Percentiles rank a stretch among this genome's conserved stretches.
Evolutionary conservation across 1,284 basidiomycete genomes (phyloP).

Genomic region (Trichosporon ovoides): DNA sequence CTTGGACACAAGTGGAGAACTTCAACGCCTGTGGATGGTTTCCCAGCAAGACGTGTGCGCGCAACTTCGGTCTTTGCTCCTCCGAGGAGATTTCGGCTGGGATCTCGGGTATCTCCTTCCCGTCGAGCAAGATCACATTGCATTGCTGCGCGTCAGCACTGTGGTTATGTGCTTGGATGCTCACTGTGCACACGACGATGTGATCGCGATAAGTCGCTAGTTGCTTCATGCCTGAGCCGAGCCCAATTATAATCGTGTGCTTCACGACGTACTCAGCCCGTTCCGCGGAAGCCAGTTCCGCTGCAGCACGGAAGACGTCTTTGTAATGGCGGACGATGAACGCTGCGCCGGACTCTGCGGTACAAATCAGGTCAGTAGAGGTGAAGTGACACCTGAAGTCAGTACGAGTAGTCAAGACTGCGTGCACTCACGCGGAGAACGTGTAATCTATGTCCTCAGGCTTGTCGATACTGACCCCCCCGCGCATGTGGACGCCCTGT

Average conservation of each 20-base stretch:
- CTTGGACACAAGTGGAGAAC: slow-evolving; percentile 31
- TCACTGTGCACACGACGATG: slow-evolving; percentile 27
- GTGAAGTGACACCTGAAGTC: slow-evolving; percentile 30
- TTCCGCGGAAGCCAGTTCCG: slow-evolving; percentile 1
- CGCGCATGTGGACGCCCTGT: slow-evolving; percentile 8
- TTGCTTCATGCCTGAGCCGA: slow-evolving; percentile 19
- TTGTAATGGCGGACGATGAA: slow-evolving; percentile 33
- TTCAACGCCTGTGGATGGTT: slow-evolving; percentile 24
- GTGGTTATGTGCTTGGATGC: neutral
- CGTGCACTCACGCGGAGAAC: slow-evolving; percentile 27
- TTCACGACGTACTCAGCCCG: slow-evolving; percentile 14
- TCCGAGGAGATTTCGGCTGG: slow-evolving; percentile 3
- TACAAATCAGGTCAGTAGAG: slow-evolving; percentile 29
- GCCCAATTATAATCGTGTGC: slow-evolving; percentile 23
- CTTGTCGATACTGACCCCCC: slow-evolving; percentile 4
- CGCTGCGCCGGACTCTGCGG: slow-evolving; percentile 20
- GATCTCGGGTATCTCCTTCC: slow-evolving; percentile 19
- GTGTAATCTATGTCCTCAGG: slow-evolving; percentile 11
- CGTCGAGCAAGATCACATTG: slow-evolving; percentile 26
- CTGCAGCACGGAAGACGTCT: slow-evolving; percentile 14
- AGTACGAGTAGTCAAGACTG: neutral
- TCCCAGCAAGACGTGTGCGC: slow-evolving; percentile 19
- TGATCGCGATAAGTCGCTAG: slow-evolving; percentile 31
- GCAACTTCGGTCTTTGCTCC: slow-evolving; percentile 8
- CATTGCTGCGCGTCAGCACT: slow-evolving; percentile 7